These are phyloP conservation scores for Dentiscutata heterogama DNA, from an alignment of 371 early-diverging fungal species.

Conservation along the genomic window DNA sequence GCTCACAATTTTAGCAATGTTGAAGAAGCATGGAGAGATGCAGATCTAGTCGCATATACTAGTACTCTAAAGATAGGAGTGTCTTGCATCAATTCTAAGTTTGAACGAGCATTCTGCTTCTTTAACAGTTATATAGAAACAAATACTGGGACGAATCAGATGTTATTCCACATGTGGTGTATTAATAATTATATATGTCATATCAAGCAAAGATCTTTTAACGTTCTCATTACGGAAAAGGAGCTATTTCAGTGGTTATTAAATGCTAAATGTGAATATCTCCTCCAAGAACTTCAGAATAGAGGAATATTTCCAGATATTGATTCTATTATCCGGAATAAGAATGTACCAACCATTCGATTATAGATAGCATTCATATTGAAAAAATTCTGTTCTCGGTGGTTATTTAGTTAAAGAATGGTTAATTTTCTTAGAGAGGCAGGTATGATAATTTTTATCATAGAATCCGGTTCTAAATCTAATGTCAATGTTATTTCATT, in stretches of 20 bases:
- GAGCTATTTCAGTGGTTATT: conserved; percentile 32
- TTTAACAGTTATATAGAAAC: conserved; percentile 42
- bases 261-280: conserved; percentile 33
- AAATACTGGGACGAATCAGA: conserved; percentile 37
- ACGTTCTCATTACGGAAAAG: conserved; percentile 21
- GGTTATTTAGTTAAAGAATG: conserved; percentile 21
- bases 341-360: background rate
- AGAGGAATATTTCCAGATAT: conserved; percentile 40
- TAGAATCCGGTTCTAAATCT: conserved; percentile 17
- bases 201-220: conserved; percentile 37
- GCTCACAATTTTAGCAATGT: conserved; percentile 26
- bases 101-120: conserved; percentile 36
- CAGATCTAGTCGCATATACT: conserved; percentile 16
- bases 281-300: conserved; percentile 17
- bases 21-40: conserved; percentile 31
- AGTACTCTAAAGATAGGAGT: conserved; percentile 41
- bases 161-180: conserved; percentile 34
- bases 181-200: conserved; percentile 37
- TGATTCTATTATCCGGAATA: conserved; percentile 35
- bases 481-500: background rate
- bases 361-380: conserved; percentile 13
- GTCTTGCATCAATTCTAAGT: conserved; percentile 35
- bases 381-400: conserved; percentile 19
- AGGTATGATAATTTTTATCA: conserved; percentile 7
- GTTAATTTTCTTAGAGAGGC: conserved; percentile 23